A percentile compares a stretch with the other conserved stretches of the same genome.
Evolutionary conservation across 2,329 filamentous ascomycete species (phyloP).

Genomic region (Mycosphaerelloides madeirae): DNA sequence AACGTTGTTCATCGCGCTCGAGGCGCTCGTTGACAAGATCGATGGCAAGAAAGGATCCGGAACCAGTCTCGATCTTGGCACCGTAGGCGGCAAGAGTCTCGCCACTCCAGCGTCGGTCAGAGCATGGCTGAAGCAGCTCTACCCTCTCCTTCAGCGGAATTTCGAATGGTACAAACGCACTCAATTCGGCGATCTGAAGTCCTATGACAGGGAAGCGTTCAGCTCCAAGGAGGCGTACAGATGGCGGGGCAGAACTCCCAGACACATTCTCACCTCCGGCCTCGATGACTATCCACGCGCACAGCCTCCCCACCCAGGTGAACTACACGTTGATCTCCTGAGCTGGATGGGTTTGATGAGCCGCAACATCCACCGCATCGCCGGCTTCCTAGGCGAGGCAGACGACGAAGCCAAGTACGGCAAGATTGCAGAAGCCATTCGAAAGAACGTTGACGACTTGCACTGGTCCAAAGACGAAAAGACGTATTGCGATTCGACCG

Average conservation of each 20-base stretch:
- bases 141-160: conserved; percentile 81
- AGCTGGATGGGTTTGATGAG: conserved; percentile 98
- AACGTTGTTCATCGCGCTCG: conserved; percentile 84
- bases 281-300: conserved; percentile 94
- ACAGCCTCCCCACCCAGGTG: conserved; percentile 88
- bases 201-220: conserved; percentile 78
- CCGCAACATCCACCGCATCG: conserved; percentile 75
- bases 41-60: conserved; percentile 40
- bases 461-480: conserved; percentile 82
- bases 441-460: conserved; percentile 81
- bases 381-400: conserved; percentile 64
- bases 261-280: conserved; percentile 86
- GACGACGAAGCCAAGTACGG: conserved; percentile 73
- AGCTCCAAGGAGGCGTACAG: conserved; percentile 89
- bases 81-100: conserved; percentile 48
- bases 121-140: conserved; percentile 69
- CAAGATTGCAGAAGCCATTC: conserved; percentile 69
- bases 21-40: conserved; percentile 76
- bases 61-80: conserved; percentile 18
- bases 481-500: conserved; percentile 89
- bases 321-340: conserved; percentile 91
- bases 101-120: conserved; percentile 63
- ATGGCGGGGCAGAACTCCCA: conserved; percentile 84
- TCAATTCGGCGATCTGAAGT: conserved; percentile 81
- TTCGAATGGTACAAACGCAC: conserved; percentile 95